A percentile compares a stretch with the other conserved stretches of the same genome.
These are phyloP conservation scores for Camellia japonica DNA, from an alignment of 148 eudicot genomes.

Conservation along the genomic window DNA sequence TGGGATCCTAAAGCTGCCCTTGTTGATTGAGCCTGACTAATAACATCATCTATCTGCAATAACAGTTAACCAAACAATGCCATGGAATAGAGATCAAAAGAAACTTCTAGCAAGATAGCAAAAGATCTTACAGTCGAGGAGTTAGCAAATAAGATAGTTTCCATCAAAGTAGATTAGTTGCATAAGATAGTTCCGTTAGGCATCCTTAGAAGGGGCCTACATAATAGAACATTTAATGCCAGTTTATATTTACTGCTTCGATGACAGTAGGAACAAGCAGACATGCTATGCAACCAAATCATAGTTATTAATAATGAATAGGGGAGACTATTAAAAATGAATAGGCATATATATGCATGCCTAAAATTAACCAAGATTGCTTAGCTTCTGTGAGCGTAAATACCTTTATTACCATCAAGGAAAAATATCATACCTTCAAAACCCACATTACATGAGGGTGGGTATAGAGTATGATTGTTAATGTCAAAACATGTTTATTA, in stretches of 20 bases:
- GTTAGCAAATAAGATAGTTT: background rate
- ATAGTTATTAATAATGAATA: no score
- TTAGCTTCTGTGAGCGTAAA: no score
- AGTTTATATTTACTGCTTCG: no score
- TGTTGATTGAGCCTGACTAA: constrained; percentile 91
- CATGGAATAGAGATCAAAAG: background rate
- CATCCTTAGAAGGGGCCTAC: background rate
- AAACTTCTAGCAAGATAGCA: background rate
- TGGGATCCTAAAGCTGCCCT: constrained; percentile 85
- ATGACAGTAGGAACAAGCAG: no score
- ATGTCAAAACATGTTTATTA: background rate
- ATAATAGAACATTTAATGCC: no score
- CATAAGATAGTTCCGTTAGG: background rate
- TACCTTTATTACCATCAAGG: no score
- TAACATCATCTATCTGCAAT: constrained; percentile 87
- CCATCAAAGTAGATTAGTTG: background rate
- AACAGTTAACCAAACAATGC: constrained; percentile 1
- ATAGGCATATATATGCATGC: background rate
- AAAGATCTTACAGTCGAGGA: background rate
- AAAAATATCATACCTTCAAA: no score
- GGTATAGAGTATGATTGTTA: no score
- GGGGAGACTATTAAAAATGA: background rate
- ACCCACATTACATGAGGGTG: no score
- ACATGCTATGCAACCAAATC: no score
- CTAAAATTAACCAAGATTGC: background rate